phyloP scores from a whole-genome alignment of 139 green algal species.

The Spirogloea muscicola region DNA sequence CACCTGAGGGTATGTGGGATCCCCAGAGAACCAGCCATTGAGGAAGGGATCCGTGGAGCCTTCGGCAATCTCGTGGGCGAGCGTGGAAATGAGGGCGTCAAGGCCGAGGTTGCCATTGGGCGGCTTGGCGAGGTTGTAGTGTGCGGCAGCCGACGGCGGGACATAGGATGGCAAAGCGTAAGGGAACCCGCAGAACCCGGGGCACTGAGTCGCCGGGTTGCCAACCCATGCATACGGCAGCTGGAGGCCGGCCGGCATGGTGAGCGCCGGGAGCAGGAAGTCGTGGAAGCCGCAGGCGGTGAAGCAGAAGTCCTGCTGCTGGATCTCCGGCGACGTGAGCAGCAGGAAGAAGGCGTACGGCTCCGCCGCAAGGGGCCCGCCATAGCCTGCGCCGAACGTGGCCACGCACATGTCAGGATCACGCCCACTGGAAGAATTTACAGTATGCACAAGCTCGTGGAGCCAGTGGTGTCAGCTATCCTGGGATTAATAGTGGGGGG shows the following conservation, averaged over 20 bases:
- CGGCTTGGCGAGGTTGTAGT: conserved; percentile 1
- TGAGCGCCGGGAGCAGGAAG: background rate
- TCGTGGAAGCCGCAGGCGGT: background rate
- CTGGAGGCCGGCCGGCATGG: background rate
- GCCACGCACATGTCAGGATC: too few relatives aligned
- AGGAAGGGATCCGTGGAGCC: background rate
- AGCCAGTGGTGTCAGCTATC: too few relatives aligned
- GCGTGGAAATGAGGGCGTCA: background rate
- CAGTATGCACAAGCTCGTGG: too few relatives aligned
- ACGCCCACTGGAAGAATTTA: too few relatives aligned
- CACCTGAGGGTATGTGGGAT: background rate
- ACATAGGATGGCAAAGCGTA: background rate
- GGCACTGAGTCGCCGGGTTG: background rate
- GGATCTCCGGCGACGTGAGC: background rate
- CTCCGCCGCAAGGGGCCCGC: background rate
- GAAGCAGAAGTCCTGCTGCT: conserved; percentile 4
- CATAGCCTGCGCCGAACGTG: too few relatives aligned
- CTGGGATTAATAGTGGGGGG: too few relatives aligned
- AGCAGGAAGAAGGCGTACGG: background rate
- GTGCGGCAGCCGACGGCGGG: background rate
- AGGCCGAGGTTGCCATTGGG: background rate
- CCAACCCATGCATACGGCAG: background rate
- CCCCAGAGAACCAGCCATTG: background rate
- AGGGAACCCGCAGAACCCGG: conserved; percentile 2
- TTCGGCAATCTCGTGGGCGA: background rate